Conservation (phyloP, 768 basidiomycete genomes). For the Holtermannia corniformis region DNA sequence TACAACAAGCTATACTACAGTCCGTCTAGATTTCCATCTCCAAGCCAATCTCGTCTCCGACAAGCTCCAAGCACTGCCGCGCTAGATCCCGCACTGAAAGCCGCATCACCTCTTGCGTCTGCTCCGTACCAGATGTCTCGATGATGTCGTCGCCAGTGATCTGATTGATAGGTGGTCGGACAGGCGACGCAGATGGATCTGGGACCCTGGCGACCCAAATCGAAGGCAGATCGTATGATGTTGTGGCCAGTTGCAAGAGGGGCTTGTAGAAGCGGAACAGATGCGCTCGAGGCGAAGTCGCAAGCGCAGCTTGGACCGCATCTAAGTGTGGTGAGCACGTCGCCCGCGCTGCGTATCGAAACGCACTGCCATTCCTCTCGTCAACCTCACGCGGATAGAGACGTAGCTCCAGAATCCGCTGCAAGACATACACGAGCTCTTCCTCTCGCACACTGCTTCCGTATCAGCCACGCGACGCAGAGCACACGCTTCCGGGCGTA, state of each 20-base stretch:
- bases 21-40: background rate
- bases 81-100: slow-evolving; percentile 26
- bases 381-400: slow-evolving; percentile 49
- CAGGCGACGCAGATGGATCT: too few species aligned
- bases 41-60: slow-evolving; percentile 30
- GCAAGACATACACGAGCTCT: slow-evolving; percentile 73
- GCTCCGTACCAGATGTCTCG: too few species aligned
- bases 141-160: background rate
- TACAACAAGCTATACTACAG: background rate
- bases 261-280: slow-evolving; percentile 78
- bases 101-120: slow-evolving; percentile 23
- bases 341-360: too few species aligned
- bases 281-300: slow-evolving; percentile 68
- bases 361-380: too few species aligned
- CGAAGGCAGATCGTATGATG: slow-evolving; percentile 58
- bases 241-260: slow-evolving; percentile 67
- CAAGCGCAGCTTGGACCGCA: slow-evolving; percentile 59
- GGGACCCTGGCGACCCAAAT: slow-evolving; percentile 53
- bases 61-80: slow-evolving; percentile 25
- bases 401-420: slow-evolving; percentile 61
- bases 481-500: slow-evolving; percentile 32
- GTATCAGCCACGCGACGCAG: background rate
- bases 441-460: slow-evolving; percentile 66
- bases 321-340: slow-evolving; percentile 44
- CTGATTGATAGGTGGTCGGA: background rate